Conservation (phyloP, 2,329 filamentous ascomycete genomes). For the Didymella keratinophila region DNA sequence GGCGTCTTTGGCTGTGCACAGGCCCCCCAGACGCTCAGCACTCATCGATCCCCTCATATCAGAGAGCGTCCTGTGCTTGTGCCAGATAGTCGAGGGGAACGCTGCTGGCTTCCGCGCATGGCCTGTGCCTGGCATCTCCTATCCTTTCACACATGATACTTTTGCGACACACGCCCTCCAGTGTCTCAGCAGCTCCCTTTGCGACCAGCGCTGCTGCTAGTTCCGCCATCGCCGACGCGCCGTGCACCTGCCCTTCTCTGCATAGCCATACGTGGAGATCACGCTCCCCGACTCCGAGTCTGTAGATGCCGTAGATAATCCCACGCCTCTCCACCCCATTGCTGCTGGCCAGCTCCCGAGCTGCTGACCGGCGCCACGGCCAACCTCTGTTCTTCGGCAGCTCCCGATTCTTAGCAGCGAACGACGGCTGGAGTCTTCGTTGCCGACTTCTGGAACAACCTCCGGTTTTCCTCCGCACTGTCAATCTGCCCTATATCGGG, state of each 20-base stretch:
- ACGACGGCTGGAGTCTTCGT: slow-evolving; percentile 7
- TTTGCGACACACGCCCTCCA: slow-evolving; percentile 15
- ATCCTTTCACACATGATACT: slow-evolving; percentile 12
- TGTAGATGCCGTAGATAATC: slow-evolving; percentile 15
- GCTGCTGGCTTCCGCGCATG: slow-evolving; percentile 14
- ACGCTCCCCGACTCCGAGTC: not conserved
- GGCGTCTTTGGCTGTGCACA: slow-evolving; percentile 7
- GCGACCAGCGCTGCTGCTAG: slow-evolving; percentile 18
- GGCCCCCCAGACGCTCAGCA: slow-evolving; percentile 15
- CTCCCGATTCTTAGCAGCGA: slow-evolving; percentile 10
- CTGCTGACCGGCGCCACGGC: slow-evolving; percentile 17
- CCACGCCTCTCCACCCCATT: not conserved
- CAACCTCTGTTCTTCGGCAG: slow-evolving; percentile 12
- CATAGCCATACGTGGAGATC: slow-evolving; percentile 6
- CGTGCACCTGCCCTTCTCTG: slow-evolving; percentile 4
- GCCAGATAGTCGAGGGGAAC: slow-evolving; percentile 19
- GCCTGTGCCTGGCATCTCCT: slow-evolving; percentile 24
- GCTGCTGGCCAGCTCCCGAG: slow-evolving; percentile 15
- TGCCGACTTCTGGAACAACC: slow-evolving; percentile 15
- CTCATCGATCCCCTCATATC: slow-evolving; percentile 10
- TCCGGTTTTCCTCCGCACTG: slow-evolving; percentile 13
- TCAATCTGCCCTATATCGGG: slow-evolving; percentile 16
- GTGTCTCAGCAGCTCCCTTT: slow-evolving; percentile 23
- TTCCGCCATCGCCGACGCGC: slow-evolving; percentile 5
- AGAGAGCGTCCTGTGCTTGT: slow-evolving; percentile 15